Conservation (phyloP, 2,329 filamentous ascomycete genomes). For the Rhynchosporium secalis region DNA sequence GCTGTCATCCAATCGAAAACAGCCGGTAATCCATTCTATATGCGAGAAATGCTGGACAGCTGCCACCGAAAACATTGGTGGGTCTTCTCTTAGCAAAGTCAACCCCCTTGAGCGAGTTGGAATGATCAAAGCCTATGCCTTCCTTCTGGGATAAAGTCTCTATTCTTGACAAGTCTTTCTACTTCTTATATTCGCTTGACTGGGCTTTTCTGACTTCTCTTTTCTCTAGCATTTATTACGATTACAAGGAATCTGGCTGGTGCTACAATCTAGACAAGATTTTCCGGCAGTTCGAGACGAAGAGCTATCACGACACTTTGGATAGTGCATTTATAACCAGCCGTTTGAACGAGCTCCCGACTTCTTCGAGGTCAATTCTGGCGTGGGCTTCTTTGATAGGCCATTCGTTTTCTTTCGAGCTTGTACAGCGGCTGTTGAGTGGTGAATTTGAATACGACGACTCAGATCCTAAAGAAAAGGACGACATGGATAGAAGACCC, state of each 20-base stretch:
- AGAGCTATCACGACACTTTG: constrained; percentile 75
- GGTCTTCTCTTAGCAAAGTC: too few relatives aligned
- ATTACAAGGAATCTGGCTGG: constrained; percentile 81
- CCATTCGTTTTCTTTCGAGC: constrained; percentile 77
- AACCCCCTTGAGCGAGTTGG: too few relatives aligned
- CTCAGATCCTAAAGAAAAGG: constrained; percentile 43
- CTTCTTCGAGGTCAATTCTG: constrained; percentile 73
- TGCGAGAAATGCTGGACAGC: constrained; percentile 84
- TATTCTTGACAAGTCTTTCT: too few relatives aligned
- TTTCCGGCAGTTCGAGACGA: constrained; percentile 79
- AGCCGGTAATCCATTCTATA: constrained; percentile 85
- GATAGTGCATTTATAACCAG: constrained; percentile 81
- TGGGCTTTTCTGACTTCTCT: too few relatives aligned
- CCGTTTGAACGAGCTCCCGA: constrained; percentile 73
- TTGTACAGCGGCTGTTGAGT: constrained; percentile 74
- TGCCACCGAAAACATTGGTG: constrained; percentile 78
- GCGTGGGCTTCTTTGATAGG: constrained; percentile 86
- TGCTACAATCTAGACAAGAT: constrained; percentile 81
- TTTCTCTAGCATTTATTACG: constrained; percentile 68
- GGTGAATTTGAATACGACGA: constrained; percentile 65
- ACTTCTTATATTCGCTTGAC: too few relatives aligned
- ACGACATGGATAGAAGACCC: constrained; percentile 39
- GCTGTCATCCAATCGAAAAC: constrained; percentile 76
- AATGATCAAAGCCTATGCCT: too few relatives aligned
- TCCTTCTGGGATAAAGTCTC: too few relatives aligned